These are phyloP conservation scores for Pelargonium myrrhifolium DNA, from an alignment of 441 rosid species.

Conservation along the genomic window DNA sequence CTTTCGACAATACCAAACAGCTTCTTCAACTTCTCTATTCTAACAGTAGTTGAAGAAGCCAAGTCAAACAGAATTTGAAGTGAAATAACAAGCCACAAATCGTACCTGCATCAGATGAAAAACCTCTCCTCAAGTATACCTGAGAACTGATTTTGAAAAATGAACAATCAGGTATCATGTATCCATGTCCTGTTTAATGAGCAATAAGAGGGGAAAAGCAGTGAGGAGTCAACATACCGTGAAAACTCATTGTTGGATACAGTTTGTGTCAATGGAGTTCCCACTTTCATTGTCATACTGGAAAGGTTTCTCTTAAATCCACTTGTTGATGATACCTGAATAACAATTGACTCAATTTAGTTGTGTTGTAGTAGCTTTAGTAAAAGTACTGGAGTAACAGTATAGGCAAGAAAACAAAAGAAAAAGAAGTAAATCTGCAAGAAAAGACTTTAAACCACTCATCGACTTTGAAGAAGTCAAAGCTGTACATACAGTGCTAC, in stretches of 20 bases:
- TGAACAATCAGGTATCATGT: conserved; percentile 10
- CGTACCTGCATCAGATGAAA: conserved; percentile 70
- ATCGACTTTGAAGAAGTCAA: background rate
- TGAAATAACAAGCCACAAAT: background rate
- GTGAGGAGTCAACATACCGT: conserved; percentile 28
- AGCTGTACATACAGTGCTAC: conserved; percentile 37
- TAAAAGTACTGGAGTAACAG: background rate
- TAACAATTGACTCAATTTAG: conserved; percentile 8
- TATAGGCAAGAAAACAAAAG: background rate
- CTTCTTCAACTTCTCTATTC: conserved; percentile 3
- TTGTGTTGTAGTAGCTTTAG: background rate
- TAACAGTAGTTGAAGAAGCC: background rate
- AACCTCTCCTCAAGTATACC: conserved; percentile 48
- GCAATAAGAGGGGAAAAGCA: background rate
- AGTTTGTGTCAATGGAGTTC: conserved; percentile 31
- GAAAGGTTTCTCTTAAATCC: conserved; percentile 27
- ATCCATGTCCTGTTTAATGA: background rate
- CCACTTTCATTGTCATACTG: conserved; percentile 26
- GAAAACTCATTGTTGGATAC: conserved; percentile 20
- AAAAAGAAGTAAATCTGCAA: conserved; percentile 2
- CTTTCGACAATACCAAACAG: background rate
- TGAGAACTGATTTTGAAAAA: conserved; percentile 41
- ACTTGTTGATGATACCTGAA: conserved; percentile 37
- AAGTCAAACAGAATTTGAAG: background rate
- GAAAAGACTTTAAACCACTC: background rate